Base-by-base conservation (phyloP, 2,329 filamentous ascomycete species). In the Emmonsia crescens region DNA sequence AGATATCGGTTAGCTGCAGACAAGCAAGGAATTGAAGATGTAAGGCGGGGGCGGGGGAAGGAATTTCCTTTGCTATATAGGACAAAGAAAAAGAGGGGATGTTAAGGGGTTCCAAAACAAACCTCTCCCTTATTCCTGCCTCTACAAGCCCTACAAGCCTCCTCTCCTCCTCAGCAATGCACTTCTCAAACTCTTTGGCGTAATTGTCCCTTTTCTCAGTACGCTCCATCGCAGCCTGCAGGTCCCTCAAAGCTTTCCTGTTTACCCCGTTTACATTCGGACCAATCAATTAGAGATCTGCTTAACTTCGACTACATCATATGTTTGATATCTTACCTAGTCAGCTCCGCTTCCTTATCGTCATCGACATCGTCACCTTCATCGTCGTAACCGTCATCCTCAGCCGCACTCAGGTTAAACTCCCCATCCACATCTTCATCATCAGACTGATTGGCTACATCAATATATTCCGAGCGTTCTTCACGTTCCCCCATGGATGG, bases 141-240 rank as follows among this genome's bases (percentile, higher is more conserved):
- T 64, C 56, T 42, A 68, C 5, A 27, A 66, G 24, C 21, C 54
- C 38, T 9, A 64, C 38, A 19, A 66, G 52, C 46, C 64, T 64
- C 46, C 48, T 64, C 42, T 67, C 65, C 14, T 66, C 64, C 14
- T 57, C 46, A 12, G 31, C 44, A n/a, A 67, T 61, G 19, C 58
- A 58, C 48, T 62, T 62, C 51, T 67, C 65, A 46, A 68, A 64
- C 19, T 57, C 61, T 16, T 62, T 65, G 14, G 60, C 61, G 42
- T 64, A 66, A 36, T 59, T 61, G 59, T 66, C 65, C 33, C 61
- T 66, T 51, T 63, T 66, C 46, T 64, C 61, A 42, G 58, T 59
- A 21, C 61, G 61, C 33, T 60, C 57, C 57, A 67, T 64, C 10
- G 60, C 61, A 10, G 48, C 38, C 49, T 67, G 64, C 55, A 67